These are phyloP conservation scores for Benincasa hispida DNA, from an alignment of 306 rosid species.

Conservation along the genomic window DNA sequence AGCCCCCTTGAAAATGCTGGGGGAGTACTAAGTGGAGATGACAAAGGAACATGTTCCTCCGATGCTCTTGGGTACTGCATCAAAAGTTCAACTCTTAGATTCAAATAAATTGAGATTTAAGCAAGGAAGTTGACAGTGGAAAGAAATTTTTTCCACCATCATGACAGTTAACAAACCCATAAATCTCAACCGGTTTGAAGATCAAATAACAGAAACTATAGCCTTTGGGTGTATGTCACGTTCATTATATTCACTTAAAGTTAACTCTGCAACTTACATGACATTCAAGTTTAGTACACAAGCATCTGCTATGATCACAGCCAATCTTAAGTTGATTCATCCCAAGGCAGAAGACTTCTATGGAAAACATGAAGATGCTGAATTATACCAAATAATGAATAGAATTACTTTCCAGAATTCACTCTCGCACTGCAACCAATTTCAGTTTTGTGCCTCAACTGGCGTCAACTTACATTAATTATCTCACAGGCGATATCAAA, in stretches of 20 bases:
- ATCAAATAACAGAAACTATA: neutral
- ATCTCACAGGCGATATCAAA: neutral
- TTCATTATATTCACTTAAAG: neutral
- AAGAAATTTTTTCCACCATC: neutral
- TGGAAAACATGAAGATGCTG: neutral
- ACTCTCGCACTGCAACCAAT: neutral
- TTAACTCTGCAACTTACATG: neutral
- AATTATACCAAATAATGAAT: neutral
- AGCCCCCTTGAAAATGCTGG: constrained; percentile 48
- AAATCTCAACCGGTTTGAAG: neutral
- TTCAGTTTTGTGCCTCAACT: neutral
- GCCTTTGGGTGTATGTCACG: neutral
- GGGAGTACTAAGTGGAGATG: constrained; percentile 46
- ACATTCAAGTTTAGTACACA: neutral
- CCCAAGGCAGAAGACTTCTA: neutral
- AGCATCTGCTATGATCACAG: neutral
- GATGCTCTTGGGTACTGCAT: constrained; percentile 65
- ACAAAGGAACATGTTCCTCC: constrained; percentile 70
- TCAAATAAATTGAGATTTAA: neutral
- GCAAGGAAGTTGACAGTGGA: neutral
- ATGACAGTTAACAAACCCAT: neutral
- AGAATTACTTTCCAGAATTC: neutral
- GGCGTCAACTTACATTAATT: neutral
- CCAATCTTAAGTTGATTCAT: neutral
- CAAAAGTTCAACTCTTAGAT: constrained; percentile 20